Percentiles rank a stretch among this genome's conserved stretches.
Evolutionary conservation across 208 protist species (phyloP).

Genomic region (Wallacemonas rigidus): DNA sequence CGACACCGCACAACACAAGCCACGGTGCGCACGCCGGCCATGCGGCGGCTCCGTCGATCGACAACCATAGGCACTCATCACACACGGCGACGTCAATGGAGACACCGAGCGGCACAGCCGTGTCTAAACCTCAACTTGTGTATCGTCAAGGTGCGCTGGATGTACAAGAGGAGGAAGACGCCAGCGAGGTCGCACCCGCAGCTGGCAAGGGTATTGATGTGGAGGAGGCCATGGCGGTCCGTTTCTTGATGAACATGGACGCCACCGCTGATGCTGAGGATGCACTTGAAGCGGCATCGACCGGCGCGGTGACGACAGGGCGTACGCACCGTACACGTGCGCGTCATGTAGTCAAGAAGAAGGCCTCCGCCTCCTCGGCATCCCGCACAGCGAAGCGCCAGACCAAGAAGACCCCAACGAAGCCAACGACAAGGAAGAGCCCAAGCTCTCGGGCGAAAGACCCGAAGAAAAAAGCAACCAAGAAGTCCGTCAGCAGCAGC

Average conservation of each 20-base stretch:
- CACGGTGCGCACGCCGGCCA: too few relatives aligned
- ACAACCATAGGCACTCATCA: background rate
- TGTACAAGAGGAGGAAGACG: background rate
- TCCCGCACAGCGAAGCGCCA: background rate
- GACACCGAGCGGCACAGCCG: background rate
- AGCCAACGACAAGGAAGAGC: slow-evolving; percentile 9
- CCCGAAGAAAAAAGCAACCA: slow-evolving; percentile 13
- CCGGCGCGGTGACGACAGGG: background rate
- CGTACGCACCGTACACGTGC: background rate
- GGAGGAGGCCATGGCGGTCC: slow-evolving; percentile 14
- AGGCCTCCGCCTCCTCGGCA: background rate
- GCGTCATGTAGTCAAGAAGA: background rate
- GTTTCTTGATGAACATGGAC: slow-evolving; percentile 31
- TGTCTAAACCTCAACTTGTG: background rate
- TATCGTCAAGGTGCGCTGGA: slow-evolving; percentile 12
- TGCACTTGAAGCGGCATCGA: slow-evolving; percentile 17
- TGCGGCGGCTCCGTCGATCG: too few relatives aligned
- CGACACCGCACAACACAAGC: background rate
- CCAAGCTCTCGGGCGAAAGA: background rate
- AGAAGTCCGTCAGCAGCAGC: too few relatives aligned
- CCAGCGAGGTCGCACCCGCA: slow-evolving; percentile 17
- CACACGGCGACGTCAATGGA: background rate
- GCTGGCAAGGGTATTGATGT: slow-evolving; percentile 3
- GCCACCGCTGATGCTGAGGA: slow-evolving; percentile 40
- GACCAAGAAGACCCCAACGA: slow-evolving; percentile 17